Evolutionary conservation across 2,329 filamentous ascomycete genomes (phyloP), one percentile per base, ranked within the genome.

Genomic region (Chaetomiaceae sp.): DNA sequence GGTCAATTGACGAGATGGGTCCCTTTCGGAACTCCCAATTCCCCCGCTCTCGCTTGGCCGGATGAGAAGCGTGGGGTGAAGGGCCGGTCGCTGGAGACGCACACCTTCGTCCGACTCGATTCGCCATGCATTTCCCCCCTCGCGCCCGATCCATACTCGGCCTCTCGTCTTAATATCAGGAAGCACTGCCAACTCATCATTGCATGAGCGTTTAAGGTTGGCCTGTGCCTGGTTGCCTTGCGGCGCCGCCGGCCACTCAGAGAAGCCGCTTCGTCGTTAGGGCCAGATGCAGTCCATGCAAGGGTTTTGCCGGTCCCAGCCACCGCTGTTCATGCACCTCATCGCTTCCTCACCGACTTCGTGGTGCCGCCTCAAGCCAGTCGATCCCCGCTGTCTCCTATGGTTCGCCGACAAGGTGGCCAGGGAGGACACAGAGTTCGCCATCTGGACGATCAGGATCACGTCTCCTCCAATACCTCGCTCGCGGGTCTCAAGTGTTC

Each of bases 121-220:
- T 58, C 54, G 54, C 54, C 47, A 52, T 60, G 49, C 51, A 36
- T 42, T 51, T 49, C 52, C 60, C 55, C 50, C 44, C 53, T 48
- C 50, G 31, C 47, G 25, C 45, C 51, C 56, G 59, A 57, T 54
- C 58, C 61, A 61, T 53, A 56, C 48, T 51, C 66, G 72, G 72
- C 70, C 7, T 75, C 72, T 69, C 69, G 62, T 65, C 68, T 75
- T 76, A 79, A 78, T 76, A 74, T 78, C 74, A 75, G 79, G 74
- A 66, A 71, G 80, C 78, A 82, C 71, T 87, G 84, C 83, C 85
- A 88, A 81, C 84, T 84, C 85, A 88, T 87, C 84, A 82, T 71
- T 87, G 83, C 85, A 85, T 88, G 77, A 78, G 75, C 71, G 70
- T 71, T 27, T 69, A 62, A 66, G 65, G 64, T 62, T 63, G 66